Evolutionary conservation across 2,329 filamentous ascomycete species (phyloP), one percentile per base, ranked within the genome.

Genomic region (Tothia fuscella): DNA sequence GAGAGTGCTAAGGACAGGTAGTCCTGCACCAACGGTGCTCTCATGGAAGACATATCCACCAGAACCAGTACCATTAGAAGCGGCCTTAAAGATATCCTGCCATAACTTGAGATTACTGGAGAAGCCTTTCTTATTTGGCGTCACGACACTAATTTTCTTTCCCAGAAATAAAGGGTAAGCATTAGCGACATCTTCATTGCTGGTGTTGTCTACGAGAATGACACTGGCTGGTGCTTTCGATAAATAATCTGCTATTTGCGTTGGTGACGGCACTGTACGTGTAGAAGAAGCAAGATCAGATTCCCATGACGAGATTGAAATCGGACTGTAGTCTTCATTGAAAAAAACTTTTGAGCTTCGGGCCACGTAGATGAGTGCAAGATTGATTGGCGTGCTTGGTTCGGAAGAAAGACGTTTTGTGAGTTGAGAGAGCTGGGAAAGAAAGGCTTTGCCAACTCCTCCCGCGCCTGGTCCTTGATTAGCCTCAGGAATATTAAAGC

Each of bases 121-220:
- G 65, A 98, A 98, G 12, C 83, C 89, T 66, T 98, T 98, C 71
- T 98, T 98, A 72, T 96, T 98, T 32, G 91, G 88, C 1, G 91
- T 98, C 21, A 96, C 85, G 53, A 98, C 78, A 62, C 78, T 89
- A 61, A 98, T 80, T 10, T 88, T 89, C 48, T 78, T 76, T 54
- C 75, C 72, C 47, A 98, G 68, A 61, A 93, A 84, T 35, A 73
- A 61, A 1, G 91, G 88, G 62, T 98, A 98, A 22, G 75, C 66
- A 47, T 83, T 75, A 37, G 89, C 91, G 22, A 98, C 72, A 49
- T 82, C 79, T 53, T 89, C 81, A 51, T 85, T 88, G 63, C 84
- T 93, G 40, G 91, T 98, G 68, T 96, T 96, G 72, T 98, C 91
- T 50, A 98, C 80, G 22, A 98, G 70, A 33, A 98, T 71, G 32